Percentiles rank a stretch among this genome's conserved stretches.
phyloP scores from a whole-genome alignment of 306 rosid genomes.

The Prunus padus region DNA sequence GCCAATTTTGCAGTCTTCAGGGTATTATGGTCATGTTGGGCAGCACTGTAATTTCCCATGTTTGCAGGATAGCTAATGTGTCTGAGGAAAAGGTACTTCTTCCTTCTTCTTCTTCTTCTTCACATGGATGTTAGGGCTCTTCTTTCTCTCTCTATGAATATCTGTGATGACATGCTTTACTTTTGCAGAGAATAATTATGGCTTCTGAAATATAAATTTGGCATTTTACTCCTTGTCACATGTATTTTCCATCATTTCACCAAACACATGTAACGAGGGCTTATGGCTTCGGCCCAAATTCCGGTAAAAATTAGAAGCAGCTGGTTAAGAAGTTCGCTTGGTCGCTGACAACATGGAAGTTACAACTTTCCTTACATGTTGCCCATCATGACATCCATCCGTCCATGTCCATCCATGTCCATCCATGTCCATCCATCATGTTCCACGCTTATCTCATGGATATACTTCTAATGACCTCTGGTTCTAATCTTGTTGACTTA shows the following conservation, averaged over 20 bases:
- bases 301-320: neutral
- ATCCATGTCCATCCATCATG: neutral
- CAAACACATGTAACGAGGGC: slow-evolving; percentile 1
- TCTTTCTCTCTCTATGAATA: neutral
- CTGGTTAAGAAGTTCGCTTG: slow-evolving; percentile 8
- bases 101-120: neutral
- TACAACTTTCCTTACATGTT: slow-evolving; percentile 23
- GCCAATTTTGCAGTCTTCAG: neutral
- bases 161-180: neutral
- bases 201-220: neutral
- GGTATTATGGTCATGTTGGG: neutral
- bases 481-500: neutral
- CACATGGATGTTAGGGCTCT: neutral
- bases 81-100: neutral
- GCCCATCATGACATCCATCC: neutral
- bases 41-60: neutral
- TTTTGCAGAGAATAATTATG: neutral
- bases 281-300: neutral
- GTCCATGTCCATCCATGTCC: neutral
- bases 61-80: neutral
- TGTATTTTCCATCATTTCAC: neutral
- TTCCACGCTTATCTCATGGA: slow-evolving; percentile 29
- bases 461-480: slow-evolving; percentile 14
- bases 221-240: neutral
- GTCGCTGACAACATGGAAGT: slow-evolving; percentile 45